Percentiles rank a stretch among this genome's conserved stretches.
phyloP scores from a whole-genome alignment of 805 yeast species.

The Scheffersomyces amazonensis region DNA sequence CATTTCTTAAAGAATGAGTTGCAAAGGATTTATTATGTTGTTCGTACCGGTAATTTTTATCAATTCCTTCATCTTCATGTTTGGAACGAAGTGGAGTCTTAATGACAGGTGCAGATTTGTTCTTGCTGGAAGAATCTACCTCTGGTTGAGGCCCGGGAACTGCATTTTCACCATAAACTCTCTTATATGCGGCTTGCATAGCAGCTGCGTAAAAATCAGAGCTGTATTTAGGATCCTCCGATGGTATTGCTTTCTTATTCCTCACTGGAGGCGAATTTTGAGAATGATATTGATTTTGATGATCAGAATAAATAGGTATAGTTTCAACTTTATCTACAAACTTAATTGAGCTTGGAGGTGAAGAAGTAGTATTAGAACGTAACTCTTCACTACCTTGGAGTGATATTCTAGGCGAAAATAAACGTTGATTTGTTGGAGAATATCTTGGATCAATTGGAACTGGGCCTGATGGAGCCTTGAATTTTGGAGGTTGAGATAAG shows the following conservation, averaged over 20 bases:
- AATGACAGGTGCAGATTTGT: not conserved
- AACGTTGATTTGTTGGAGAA: constrained; percentile 4
- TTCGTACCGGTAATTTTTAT: constrained; percentile 19
- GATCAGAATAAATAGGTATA: constrained; percentile 21
- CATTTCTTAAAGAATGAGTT: constrained; percentile 27
- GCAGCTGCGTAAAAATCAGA: constrained; percentile 57
- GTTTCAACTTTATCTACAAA: constrained; percentile 37
- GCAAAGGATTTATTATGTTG: constrained; percentile 32
- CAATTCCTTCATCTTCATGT: constrained; percentile 12
- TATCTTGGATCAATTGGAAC: constrained; percentile 1
- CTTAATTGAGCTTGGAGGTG: constrained; percentile 33
- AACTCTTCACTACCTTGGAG: not conserved
- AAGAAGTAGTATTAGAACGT: constrained; percentile 8
- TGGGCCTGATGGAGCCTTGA: not conserved
- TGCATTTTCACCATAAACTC: constrained; percentile 47
- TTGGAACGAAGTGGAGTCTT: not conserved
- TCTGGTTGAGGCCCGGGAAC: not conserved
- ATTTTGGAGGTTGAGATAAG: not conserved
- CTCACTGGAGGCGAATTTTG: not conserved
- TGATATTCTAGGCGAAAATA: constrained; percentile 5
- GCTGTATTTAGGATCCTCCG: constrained; percentile 17
- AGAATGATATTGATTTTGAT: constrained; percentile 2
- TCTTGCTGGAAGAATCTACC: not conserved
- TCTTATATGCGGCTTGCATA: constrained; percentile 51
- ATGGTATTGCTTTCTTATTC: constrained; percentile 1